phyloP scores from a whole-genome alignment of 2,329 filamentous ascomycete species.

The Periconia sp. region DNA sequence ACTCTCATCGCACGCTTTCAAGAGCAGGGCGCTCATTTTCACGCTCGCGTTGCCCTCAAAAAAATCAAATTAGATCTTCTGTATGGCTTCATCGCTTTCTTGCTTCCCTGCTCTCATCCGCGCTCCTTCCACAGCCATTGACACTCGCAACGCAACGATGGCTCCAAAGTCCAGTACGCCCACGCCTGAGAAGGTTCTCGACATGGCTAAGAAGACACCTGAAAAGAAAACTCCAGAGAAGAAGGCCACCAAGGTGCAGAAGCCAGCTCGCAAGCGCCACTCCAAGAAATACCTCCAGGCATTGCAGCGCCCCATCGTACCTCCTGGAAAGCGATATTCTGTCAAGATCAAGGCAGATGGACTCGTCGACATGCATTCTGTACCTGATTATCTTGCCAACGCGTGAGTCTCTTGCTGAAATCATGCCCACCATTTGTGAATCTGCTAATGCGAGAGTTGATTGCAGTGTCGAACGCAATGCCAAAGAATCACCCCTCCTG shows the following conservation, averaged over 20 bases:
- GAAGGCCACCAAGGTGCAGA: conserved; percentile 2
- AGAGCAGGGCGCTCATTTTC: neutral
- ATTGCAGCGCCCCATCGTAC: neutral
- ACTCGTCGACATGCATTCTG: neutral
- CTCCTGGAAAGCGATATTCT: neutral
- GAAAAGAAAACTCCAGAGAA: neutral
- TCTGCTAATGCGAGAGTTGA: neutral
- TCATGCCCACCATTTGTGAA: neutral
- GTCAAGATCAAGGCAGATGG: neutral
- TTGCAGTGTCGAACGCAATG: conserved; percentile 2
- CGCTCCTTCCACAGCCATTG: too few relatives aligned
- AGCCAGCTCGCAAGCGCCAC: conserved; percentile 1
- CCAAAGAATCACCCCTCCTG: conserved; percentile 12
- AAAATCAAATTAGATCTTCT: neutral
- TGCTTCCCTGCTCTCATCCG: too few relatives aligned
- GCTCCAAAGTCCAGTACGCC: neutral
- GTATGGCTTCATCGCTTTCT: neutral
- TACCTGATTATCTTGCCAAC: conserved; percentile 1
- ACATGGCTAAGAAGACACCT: neutral
- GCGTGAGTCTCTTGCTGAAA: neutral
- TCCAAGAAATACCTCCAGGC: conserved; percentile 1
- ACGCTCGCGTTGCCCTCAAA: neutral
- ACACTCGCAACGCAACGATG: neutral
- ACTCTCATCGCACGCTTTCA: neutral
- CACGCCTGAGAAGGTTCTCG: neutral